Evolutionary conservation across 352 stramenopile genomes (phyloP), one percentile per base, ranked within the genome.

Genomic region (Pythium aristosporum): DNA sequence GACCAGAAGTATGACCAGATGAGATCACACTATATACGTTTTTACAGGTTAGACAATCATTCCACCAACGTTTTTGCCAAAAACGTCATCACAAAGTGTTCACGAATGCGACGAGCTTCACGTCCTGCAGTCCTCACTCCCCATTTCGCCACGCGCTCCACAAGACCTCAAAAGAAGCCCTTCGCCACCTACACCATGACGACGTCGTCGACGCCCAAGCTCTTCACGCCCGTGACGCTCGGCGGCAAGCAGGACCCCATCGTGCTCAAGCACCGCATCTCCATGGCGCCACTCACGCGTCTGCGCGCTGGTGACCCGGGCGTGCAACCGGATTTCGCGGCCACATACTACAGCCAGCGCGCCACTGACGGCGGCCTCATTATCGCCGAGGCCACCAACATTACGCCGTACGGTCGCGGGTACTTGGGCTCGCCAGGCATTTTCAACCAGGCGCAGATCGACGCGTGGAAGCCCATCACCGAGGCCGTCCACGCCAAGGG

Each of bases 401-500:
- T n/a, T n/a, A 57, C 41, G 32, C 71, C 41, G n/a, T 41, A 48
- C 12, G 57, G 54, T 43, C 61, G 32, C 9, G n/a, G 32, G 32
- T 36, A 67, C 21, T 65, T 57, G 32, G 32, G 59, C 53, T 57
- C 72, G 34, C 75, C 76, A 1, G 67, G 62, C 10, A 74, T 88
- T 39, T 81, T 64, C 55, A 75, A 46, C 21, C 15, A 72, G 25
- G 73, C 69, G 2, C 78, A 88, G 43, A 42, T 73, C 61, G 49
- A 61, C 4, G 57, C 12, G 4, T 87, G 78, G 77, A 79, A 84
- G 47, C 49, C 32, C 12, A 57, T 87, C 0, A 60, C 65, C 0
- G 73, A 92, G 36, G 42, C 55, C 6, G 84, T 95, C 23, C 87
- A 96, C 61, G 71, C 56, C 18, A 88, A 88, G 56, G 74, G 71